phyloP scores from a whole-genome alignment of 2,329 filamentous ascomycete species.

The Dothistroma septosporum region DNA sequence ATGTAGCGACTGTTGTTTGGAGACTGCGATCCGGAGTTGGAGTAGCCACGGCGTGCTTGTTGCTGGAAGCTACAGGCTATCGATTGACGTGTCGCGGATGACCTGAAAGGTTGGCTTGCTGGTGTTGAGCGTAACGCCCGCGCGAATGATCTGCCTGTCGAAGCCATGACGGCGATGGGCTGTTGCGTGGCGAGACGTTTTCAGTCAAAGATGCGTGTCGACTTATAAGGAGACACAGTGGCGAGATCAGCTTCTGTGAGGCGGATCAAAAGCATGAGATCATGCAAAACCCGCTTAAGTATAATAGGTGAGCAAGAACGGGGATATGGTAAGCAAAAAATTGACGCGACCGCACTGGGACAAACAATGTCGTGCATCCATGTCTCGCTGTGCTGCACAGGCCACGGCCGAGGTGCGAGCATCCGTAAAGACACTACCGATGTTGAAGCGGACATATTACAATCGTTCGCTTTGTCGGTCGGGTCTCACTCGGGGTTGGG shows the following conservation, averaged over 20 bases:
- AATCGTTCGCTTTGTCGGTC: background rate
- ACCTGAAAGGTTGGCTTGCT: constrained; percentile 51
- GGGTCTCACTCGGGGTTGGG: background rate
- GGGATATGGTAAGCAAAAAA: constrained; percentile 1
- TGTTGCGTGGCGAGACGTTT: no score
- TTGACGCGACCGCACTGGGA: background rate
- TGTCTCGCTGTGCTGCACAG: background rate
- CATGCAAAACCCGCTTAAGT: background rate
- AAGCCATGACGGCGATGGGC: constrained; percentile 34
- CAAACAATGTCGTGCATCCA: background rate
- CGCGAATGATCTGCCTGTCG: constrained; percentile 37
- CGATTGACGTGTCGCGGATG: constrained; percentile 54
- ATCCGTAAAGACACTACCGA: background rate
- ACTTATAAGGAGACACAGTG: background rate
- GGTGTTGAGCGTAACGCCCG: constrained; percentile 43
- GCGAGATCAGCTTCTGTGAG: background rate
- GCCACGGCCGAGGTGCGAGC: constrained; percentile 1
- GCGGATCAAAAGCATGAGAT: background rate
- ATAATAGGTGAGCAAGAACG: background rate
- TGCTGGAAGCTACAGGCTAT: constrained; percentile 65
- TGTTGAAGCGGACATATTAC: background rate
- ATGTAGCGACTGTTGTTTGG: constrained; percentile 46
- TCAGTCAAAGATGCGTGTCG: background rate
- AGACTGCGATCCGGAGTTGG: constrained; percentile 38
- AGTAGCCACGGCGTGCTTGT: constrained; percentile 73